Percentiles rank a stretch among this genome's conserved stretches.
phyloP scores from a whole-genome alignment of 2,329 filamentous ascomycete species.

The Claviceps digitariae region DNA sequence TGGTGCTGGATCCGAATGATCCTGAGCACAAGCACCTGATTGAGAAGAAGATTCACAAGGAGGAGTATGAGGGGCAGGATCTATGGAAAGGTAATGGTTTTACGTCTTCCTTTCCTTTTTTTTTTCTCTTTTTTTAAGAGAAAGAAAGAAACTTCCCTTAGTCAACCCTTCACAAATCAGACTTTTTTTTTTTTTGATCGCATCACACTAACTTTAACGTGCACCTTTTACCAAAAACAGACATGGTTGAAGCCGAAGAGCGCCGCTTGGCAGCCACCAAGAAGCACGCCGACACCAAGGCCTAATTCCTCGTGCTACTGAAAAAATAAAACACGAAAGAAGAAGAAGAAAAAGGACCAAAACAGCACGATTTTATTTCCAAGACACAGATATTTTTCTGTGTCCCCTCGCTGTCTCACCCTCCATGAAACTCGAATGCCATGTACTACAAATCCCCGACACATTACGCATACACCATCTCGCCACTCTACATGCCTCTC shows the following conservation, averaged over 20 bases:
- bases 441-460: neutral
- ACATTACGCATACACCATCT: neutral
- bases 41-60: slow-evolving; percentile 78
- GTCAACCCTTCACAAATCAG: neutral
- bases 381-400: neutral
- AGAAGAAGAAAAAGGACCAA: neutral
- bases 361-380: neutral
- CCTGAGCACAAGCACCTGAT: slow-evolving; percentile 71
- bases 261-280: slow-evolving; percentile 31
- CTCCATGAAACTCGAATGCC: neutral
- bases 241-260: slow-evolving; percentile 77
- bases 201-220: neutral
- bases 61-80: slow-evolving; percentile 78
- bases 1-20: slow-evolving; percentile 67
- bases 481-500: neutral
- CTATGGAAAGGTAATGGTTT: slow-evolving; percentile 63
- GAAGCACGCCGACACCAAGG: slow-evolving; percentile 17
- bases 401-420: neutral
- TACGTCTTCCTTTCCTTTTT: neutral
- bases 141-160: too few species aligned
- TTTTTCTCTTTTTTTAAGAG: neutral
- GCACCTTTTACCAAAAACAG: slow-evolving; percentile 24
- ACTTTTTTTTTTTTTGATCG: too few species aligned
- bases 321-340: too few species aligned
- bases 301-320: neutral